Evolutionary conservation across 345 rosid species (phyloP).

Genomic region (Cochlearia excelsa): DNA sequence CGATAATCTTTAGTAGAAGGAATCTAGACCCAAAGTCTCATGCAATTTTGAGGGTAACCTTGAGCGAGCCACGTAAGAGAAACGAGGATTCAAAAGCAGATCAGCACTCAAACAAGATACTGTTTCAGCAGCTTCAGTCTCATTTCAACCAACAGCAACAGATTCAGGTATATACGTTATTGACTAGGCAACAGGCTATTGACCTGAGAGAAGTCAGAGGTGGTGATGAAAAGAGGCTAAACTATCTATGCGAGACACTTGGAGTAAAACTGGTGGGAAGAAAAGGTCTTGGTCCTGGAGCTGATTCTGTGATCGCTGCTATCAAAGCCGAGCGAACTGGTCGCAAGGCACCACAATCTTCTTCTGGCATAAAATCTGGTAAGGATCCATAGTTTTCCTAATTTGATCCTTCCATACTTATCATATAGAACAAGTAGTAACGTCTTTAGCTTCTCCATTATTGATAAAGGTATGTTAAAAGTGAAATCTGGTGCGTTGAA

Average conservation of each 20-base stretch:
- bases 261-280: slow-evolving; percentile 91
- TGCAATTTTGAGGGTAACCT: slow-evolving; percentile 74
- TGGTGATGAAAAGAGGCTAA: slow-evolving; percentile 85
- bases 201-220: slow-evolving; percentile 97
- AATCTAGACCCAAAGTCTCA: slow-evolving; percentile 69
- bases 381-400: not conserved
- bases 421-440: not conserved
- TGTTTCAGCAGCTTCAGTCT: slow-evolving; percentile 95
- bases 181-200: slow-evolving; percentile 84
- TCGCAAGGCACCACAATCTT: slow-evolving; percentile 51
- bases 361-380: slow-evolving; percentile 5
- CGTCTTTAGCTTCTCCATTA: not conserved
- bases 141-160: slow-evolving; percentile 95
- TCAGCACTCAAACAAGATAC: slow-evolving; percentile 80
- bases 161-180: slow-evolving; percentile 75
- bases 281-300: slow-evolving; percentile 81
- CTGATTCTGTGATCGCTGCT: slow-evolving; percentile 83
- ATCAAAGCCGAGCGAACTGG: slow-evolving; percentile 83
- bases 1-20: slow-evolving; percentile 68
- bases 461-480: slow-evolving; percentile 50
- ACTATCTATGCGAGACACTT: slow-evolving; percentile 74
- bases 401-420: not conserved
- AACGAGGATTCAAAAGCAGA: slow-evolving; percentile 59
- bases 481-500: slow-evolving; percentile 59
- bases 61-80: slow-evolving; percentile 71